Evolutionary conservation across 2,329 filamentous ascomycete species (phyloP), one percentile per base, ranked within the genome.

Genomic region (Orbilia ellipsospora): DNA sequence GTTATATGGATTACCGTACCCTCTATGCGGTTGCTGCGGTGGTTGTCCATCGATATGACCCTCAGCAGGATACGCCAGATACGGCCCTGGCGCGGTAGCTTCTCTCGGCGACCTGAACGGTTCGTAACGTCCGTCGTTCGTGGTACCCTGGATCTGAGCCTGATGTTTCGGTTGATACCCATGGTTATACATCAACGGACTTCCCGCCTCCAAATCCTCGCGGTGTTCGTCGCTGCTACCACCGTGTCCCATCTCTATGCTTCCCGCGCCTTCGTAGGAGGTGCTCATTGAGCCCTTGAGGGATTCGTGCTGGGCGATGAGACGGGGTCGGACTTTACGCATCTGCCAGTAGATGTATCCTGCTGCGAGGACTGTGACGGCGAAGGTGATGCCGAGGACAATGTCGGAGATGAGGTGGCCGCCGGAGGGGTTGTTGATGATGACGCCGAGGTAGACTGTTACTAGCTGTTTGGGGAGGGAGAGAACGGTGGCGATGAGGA

Each of bases 401-500:
- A 82, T 77, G 63, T 80, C 81, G 78, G 83, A 81, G 52, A 81
- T 79, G 7, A 62, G 28, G n/a, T 77, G 55, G n/a, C 66, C 65
- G 20, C 66, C 51, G 5, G 51, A 54, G 6, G 73, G 73, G 61
- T 77, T 57, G 40, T 77, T 72, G 50, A 77, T 66, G 4, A 84
- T 80, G 12, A 83, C 82, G 48, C 83, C 83, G 4, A 84, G 78
- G 72, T 84, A 84, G 42, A 84, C 83, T 57, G 84, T 80, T 50
- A 84, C 81, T 65, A 84, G 81, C 77, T 84, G 83, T 76, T 84
- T 84, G 1, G 83, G 83, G 0, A 84, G 80, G 15, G 82, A 83
- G 60, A 84, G 72, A 77, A 83, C 81, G 6, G 83, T 84, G 2
- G 83, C 82, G 67, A 84, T 73, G 68, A 81, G 79, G 65, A 83